phyloP scores from a whole-genome alignment of 2,329 filamentous ascomycete species.

The Xylariales sp. region DNA sequence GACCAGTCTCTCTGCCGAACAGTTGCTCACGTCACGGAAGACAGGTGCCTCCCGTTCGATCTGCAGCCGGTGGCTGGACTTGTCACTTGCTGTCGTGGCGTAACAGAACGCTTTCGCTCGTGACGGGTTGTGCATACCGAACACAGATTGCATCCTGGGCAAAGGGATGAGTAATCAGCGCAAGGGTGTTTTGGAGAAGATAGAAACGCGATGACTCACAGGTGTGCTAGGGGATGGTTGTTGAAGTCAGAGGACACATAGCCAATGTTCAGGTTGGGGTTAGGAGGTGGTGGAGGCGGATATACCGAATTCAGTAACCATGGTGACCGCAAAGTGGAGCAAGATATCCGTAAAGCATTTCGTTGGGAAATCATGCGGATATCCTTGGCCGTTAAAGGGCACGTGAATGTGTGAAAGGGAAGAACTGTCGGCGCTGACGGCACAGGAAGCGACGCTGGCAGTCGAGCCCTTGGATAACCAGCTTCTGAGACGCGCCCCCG shows the following conservation, averaged over 20 bases:
- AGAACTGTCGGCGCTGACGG: constrained; percentile 90
- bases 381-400: constrained; percentile 83
- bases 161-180: constrained; percentile 9
- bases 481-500: constrained; percentile 49
- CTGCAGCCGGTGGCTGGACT: constrained; percentile 81
- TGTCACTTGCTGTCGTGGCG: constrained; percentile 87
- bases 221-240: constrained; percentile 90
- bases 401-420: constrained; percentile 97
- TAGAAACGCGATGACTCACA: constrained; percentile 43
- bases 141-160: constrained; percentile 96
- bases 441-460: constrained; percentile 68
- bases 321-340: constrained; percentile 76
- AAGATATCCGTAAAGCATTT: constrained; percentile 89
- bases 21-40: constrained; percentile 82
- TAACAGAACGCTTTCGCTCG: constrained; percentile 88
- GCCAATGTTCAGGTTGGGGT: constrained; percentile 80
- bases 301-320: constrained; percentile 84
- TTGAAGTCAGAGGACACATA: constrained; percentile 99
- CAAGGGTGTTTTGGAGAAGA: background rate
- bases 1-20: constrained; percentile 79
- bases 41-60: constrained; percentile 90
- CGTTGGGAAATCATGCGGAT: constrained; percentile 92
- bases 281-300: constrained; percentile 77
- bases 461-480: constrained; percentile 66
- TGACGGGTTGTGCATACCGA: constrained; percentile 74